Evolutionary conservation across 2,329 filamentous ascomycete genomes (phyloP).

Genomic region (Venturia effusa): DNA sequence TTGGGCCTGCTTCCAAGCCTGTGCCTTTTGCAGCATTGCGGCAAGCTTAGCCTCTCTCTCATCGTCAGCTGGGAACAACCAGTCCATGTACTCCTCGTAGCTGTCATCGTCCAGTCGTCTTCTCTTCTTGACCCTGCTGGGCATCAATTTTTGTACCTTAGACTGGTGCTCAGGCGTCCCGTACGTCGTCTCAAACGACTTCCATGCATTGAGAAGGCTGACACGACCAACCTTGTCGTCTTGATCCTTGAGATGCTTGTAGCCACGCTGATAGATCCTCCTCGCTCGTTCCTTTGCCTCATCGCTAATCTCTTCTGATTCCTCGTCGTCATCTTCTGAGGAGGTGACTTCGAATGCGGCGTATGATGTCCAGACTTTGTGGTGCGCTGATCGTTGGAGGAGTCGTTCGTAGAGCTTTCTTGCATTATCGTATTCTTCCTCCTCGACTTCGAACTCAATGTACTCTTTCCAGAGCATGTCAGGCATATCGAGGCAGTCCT

Average conservation of each 20-base stretch:
- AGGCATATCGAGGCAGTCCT: slow-evolving; percentile 86
- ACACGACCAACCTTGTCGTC: slow-evolving; percentile 92
- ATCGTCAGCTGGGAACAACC: slow-evolving; percentile 93
- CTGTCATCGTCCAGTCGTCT: slow-evolving; percentile 84
- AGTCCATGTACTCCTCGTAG: slow-evolving; percentile 96
- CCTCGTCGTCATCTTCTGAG: slow-evolving; percentile 38
- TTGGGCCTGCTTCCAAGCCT: slow-evolving; percentile 67
- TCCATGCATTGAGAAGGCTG: slow-evolving; percentile 81
- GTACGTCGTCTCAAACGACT: slow-evolving; percentile 80
- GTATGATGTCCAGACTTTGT: slow-evolving; percentile 98
- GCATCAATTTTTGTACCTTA: slow-evolving; percentile 86
- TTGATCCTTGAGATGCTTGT: slow-evolving; percentile 78
- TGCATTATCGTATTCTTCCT: slow-evolving; percentile 78
- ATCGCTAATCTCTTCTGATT: slow-evolving; percentile 60
- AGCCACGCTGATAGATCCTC: slow-evolving; percentile 72
- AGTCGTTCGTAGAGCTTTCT: slow-evolving; percentile 80
- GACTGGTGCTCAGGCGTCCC: slow-evolving; percentile 65
- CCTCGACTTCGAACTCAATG: slow-evolving; percentile 96
- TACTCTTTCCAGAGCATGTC: slow-evolving; percentile 97
- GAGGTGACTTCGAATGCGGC: slow-evolving; percentile 95
- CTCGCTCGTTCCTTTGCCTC: slow-evolving; percentile 75
- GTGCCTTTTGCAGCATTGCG: slow-evolving; percentile 73
- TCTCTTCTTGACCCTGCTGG: slow-evolving; percentile 81
- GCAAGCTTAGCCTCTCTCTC: slow-evolving; percentile 73
- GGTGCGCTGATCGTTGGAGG: slow-evolving; percentile 89